Conservation (phyloP, 2,329 filamentous ascomycete species). For the Beauveria varroae region DNA sequence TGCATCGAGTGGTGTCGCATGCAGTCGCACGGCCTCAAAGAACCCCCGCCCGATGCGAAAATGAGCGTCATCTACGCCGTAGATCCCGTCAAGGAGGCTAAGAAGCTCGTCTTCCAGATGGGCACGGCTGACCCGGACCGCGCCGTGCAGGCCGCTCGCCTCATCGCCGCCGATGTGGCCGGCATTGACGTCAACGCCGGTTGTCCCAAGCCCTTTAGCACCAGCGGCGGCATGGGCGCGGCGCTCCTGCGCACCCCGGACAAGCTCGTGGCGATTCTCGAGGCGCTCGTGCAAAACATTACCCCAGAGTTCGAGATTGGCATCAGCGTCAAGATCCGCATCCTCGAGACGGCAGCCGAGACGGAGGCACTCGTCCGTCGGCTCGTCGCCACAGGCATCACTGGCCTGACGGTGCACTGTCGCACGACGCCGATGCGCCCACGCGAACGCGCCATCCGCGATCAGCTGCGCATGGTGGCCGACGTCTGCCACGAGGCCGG, state of each 20-base stretch:
- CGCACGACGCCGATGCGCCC: conserved; percentile 94
- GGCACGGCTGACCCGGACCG: conserved; percentile 77
- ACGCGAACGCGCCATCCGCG: conserved; percentile 76
- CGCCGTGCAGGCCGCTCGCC: conserved; percentile 74
- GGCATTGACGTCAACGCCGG: conserved; percentile 97
- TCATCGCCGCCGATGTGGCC: conserved; percentile 80
- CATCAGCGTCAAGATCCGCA: conserved; percentile 92
- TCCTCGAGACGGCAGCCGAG: conserved; percentile 67
- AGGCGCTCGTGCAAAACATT: conserved; percentile 72
- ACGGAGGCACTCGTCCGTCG: conserved; percentile 71
- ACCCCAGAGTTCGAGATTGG: conserved; percentile 74
- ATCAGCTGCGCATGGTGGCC: conserved; percentile 77
- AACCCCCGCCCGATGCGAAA: conserved; percentile 43
- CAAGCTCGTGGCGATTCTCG: conserved; percentile 72
- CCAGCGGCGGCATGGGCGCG: conserved; percentile 89
- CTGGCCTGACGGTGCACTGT: conserved; percentile 87
- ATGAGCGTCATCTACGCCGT: conserved; percentile 77
- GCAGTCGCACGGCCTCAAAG: conserved; percentile 61
- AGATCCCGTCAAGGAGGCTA: conserved; percentile 68
- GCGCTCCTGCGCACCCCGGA: conserved; percentile 82
- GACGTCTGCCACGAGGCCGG: conserved; percentile 74
- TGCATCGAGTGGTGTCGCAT: conserved; percentile 80
- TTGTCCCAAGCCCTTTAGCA: conserved; percentile 97
- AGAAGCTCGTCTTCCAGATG: conserved; percentile 80
- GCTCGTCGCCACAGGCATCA: conserved; percentile 83